phyloP scores from a whole-genome alignment of 2,329 filamentous ascomycete species.

The Aspergillus melleus region DNA sequence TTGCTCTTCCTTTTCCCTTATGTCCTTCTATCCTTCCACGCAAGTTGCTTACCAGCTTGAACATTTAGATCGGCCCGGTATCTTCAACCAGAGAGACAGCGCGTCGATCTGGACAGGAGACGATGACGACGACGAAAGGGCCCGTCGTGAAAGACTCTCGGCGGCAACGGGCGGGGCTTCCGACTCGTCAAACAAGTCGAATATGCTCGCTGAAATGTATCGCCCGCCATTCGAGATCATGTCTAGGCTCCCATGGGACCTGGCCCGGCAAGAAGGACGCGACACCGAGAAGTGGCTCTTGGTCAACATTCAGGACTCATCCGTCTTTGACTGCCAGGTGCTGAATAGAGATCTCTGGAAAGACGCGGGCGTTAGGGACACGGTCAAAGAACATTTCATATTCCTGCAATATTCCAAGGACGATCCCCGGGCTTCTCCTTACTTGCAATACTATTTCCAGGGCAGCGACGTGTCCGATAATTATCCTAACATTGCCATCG shows the following conservation, averaged over 20 bases:
- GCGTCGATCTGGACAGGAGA: constrained; percentile 61
- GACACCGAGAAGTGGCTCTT: constrained; percentile 90
- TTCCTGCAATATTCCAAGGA: constrained; percentile 94
- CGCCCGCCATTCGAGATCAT: constrained; percentile 91
- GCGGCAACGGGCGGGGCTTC: constrained; percentile 66
- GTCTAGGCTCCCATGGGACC: constrained; percentile 74
- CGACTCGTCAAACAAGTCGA: constrained; percentile 67
- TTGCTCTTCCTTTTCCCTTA: not conserved
- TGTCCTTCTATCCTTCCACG: not conserved
- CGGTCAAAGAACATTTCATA: constrained; percentile 87
- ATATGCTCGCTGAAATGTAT: constrained; percentile 85
- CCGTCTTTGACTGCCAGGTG: constrained; percentile 90
- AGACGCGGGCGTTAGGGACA: constrained; percentile 72
- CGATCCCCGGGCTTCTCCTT: constrained; percentile 74
- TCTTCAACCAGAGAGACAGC: constrained; percentile 66
- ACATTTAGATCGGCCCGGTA: constrained; percentile 54
- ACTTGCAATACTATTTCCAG: constrained; percentile 87
- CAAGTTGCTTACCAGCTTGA: constrained; percentile 5
- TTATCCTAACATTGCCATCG: constrained; percentile 93
- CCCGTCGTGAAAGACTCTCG: constrained; percentile 55
- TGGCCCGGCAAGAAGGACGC: constrained; percentile 81
- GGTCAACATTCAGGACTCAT: constrained; percentile 91
- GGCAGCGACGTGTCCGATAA: constrained; percentile 78
- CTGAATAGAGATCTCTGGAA: constrained; percentile 98
- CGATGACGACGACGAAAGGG: constrained; percentile 33